Conservation (phyloP, 129 eudicot species). For the Dittrichia graveolens region DNA sequence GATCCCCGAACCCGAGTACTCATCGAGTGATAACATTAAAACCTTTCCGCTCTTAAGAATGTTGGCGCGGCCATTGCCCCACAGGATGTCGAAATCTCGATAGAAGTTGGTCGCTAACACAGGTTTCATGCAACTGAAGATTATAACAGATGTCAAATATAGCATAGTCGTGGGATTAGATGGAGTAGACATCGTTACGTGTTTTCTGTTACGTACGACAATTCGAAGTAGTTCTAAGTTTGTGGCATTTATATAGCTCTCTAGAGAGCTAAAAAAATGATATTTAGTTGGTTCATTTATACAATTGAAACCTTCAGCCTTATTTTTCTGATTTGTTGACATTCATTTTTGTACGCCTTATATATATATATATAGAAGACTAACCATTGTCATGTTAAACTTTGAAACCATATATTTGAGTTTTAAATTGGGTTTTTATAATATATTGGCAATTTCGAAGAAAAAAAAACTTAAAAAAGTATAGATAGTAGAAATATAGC, state of each 20-base stretch:
- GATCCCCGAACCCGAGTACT: constrained; percentile 34
- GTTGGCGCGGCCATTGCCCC: constrained; percentile 38
- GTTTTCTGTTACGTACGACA: constrained; percentile 14
- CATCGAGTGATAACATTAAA: constrained; percentile 35
- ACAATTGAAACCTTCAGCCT: constrained; percentile 36
- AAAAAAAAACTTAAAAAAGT: no score
- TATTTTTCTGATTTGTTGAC: constrained; percentile 26
- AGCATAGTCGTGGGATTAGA: not conserved
- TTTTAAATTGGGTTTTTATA: no score
- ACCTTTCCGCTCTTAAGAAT: constrained; percentile 31
- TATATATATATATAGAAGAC: no score
- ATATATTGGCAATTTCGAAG: no score
- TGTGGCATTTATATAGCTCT: constrained; percentile 31
- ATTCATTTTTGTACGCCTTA: not conserved
- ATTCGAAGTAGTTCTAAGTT: constrained; percentile 8
- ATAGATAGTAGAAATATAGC: no score
- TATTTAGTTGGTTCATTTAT: constrained; percentile 27
- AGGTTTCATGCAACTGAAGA: constrained; percentile 19
- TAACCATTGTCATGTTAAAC: no score
- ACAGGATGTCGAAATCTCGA: constrained; percentile 19
- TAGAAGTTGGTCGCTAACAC: constrained; percentile 30
- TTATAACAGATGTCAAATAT: constrained; percentile 7
- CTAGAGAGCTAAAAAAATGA: constrained; percentile 31
- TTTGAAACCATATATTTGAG: no score
- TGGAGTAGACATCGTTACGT: constrained; percentile 30